Base-by-base conservation (phyloP, 768 basidiomycete species). In the Leccinum variicolor region DNA sequence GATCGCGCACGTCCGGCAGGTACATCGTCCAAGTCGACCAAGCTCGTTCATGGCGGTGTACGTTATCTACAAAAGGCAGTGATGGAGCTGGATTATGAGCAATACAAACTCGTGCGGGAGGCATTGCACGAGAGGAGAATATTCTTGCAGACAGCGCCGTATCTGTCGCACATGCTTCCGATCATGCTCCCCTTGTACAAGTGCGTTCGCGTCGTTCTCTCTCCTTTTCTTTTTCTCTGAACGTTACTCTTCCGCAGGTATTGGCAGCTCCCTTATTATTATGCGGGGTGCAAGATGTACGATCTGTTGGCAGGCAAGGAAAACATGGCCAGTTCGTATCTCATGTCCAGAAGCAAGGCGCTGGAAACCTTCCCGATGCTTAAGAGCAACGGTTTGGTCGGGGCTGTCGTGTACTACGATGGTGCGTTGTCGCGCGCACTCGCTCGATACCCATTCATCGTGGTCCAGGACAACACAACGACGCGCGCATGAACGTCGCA, bases 111-210 rank as follows among this genome's bases (percentile, higher is more conserved):
- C 57, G 96, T 99, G 28, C 81, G 80, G n/a, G 96, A 98, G 71
- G 95, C 96, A 14, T 80, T 98, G 6, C 89, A 92, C 64, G 97
- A 99, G 75, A 84, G 96, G 29, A 81, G 79, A 58, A 94, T 95
- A 51, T 99, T 99, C 79, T 77, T 99, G 21, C 90, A 97, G 67
- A 98, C 92, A 0, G 96, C 96, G 0, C 96, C 96, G 0, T 97
- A 99, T 74, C 80, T 99, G 21, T 89, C 87, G 13, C 78, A 81
- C 60, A 94, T 95, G 88, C 81, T 98, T 33, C 97, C 96, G 2
- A 98, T 99, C 74, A 96, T 99, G 87, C 78, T 98, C 15, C 96
- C 96, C 6, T 83, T 98, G 50, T 98, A 99, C 83, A 96, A 92
- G 85, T 90, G 58, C 29, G 82, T 68, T 47, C 39, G 5, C 36